These are phyloP conservation scores for Mycena sp. DNA, from an alignment of 1,284 basidiomycete genomes.

Conservation along the genomic window DNA sequence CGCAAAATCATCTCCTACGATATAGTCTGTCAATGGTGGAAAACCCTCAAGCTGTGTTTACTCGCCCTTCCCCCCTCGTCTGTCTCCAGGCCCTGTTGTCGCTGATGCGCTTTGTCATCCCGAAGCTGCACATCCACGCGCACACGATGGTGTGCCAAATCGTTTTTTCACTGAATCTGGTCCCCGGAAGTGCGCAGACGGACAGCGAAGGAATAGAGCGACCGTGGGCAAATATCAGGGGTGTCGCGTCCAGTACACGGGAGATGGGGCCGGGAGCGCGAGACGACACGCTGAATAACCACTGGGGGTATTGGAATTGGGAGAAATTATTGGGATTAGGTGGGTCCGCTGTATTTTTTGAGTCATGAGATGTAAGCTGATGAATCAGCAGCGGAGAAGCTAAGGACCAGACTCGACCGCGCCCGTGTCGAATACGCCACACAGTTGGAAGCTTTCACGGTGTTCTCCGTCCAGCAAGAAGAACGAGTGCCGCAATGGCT, in stretches of 20 bases:
- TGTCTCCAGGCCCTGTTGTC: too few relatives aligned
- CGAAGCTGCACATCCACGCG: constrained; percentile 39
- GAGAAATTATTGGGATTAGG: too few relatives aligned
- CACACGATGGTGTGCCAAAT: constrained; percentile 34
- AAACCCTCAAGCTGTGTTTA: too few relatives aligned
- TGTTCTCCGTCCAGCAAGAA: background rate
- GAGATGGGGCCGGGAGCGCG: constrained; percentile 34
- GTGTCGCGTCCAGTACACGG: constrained; percentile 34
- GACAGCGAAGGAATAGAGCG: constrained; percentile 42
- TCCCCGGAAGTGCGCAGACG: constrained; percentile 31
- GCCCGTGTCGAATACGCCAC: background rate
- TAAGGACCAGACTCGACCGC: background rate
- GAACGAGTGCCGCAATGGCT: constrained; percentile 9
- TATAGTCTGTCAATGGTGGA: too few relatives aligned
- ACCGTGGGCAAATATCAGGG: background rate
- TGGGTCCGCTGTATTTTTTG: too few relatives aligned
- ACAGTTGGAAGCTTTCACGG: constrained; percentile 2
- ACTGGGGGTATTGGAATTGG: constrained; percentile 42
- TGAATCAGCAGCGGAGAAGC: background rate
- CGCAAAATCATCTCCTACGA: too few relatives aligned
- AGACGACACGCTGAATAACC: constrained; percentile 38
- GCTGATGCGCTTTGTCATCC: too few relatives aligned
- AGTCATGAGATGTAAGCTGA: too few relatives aligned
- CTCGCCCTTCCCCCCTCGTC: too few relatives aligned
- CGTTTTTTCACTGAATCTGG: constrained; percentile 35